A percentile compares a stretch with the other conserved stretches of the same genome.
Conservation (phyloP, 75 land plant genomes). For the Ceratopteris richardii region DNA sequence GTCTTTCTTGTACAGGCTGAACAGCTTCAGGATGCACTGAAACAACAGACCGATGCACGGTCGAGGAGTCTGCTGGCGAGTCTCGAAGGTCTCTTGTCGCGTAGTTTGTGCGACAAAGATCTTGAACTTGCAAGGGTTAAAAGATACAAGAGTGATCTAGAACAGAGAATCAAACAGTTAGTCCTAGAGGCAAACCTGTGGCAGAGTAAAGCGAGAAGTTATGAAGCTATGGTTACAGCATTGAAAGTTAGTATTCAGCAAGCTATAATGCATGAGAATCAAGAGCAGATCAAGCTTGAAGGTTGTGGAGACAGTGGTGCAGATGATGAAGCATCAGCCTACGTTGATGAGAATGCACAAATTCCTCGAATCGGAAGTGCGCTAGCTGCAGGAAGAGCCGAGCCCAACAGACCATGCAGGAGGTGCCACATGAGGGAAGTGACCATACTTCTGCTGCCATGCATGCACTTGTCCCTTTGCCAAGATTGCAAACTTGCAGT, state of each 20-base stretch:
- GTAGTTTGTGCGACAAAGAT: constrained; percentile 53
- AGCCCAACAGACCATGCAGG: constrained; percentile 16
- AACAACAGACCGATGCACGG: constrained; percentile 44
- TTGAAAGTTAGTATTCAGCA: constrained; percentile 62
- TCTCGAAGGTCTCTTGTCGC: constrained; percentile 38
- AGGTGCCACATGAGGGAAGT: constrained; percentile 29
- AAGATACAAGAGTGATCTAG: constrained; percentile 55
- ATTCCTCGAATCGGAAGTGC: not conserved
- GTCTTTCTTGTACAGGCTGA: constrained; percentile 36
- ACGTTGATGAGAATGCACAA: constrained; percentile 10
- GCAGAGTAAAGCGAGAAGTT: constrained; percentile 58
- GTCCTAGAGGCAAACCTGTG: constrained; percentile 43
- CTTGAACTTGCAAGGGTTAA: constrained; percentile 47
- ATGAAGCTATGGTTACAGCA: constrained; percentile 46
- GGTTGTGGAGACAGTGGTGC: constrained; percentile 79
- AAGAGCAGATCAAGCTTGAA: constrained; percentile 59
- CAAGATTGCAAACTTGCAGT: constrained; percentile 32
- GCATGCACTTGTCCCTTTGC: constrained; percentile 65
- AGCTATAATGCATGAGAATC: constrained; percentile 38
- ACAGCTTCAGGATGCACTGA: constrained; percentile 37
- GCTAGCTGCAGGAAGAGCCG: not conserved
- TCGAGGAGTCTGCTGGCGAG: constrained; percentile 38
- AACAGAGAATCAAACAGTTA: constrained; percentile 54
- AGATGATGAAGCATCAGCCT: constrained; percentile 61
- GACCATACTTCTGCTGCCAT: constrained; percentile 55